Evolutionary conservation across 208 protist species (phyloP).

Genomic region (Leishmania tarentolae): DNA sequence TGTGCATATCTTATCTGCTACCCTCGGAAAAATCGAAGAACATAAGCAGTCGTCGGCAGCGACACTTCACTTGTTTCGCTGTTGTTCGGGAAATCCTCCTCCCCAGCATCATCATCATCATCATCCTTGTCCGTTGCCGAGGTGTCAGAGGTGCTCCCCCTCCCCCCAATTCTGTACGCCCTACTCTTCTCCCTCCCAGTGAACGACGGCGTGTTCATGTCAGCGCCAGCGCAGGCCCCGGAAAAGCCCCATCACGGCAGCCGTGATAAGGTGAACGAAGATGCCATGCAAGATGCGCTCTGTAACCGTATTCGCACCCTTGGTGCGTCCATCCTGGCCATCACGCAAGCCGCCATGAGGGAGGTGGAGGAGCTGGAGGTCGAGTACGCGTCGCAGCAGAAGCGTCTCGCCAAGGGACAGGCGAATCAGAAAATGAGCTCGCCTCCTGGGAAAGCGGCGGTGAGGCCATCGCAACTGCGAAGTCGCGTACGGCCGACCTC

Average conservation of each 20-base stretch:
- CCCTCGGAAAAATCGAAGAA: background rate
- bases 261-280: background rate
- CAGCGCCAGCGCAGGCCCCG: background rate
- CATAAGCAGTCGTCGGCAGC: background rate
- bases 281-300: constrained; percentile 33
- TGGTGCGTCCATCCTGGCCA: constrained; percentile 34
- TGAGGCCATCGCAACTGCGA: background rate
- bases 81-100: background rate
- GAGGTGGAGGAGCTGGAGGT: constrained; percentile 24
- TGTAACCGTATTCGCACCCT: constrained; percentile 46
- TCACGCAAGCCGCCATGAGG: constrained; percentile 22
- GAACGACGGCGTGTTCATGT: background rate
- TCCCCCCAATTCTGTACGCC: background rate
- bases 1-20: no score
- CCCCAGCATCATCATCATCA: background rate
- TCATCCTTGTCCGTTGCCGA: background rate
- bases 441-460: background rate
- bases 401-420: background rate
- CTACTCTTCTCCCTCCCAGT: background rate
- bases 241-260: background rate
- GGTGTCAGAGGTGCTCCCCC: background rate
- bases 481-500: background rate
- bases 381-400: constrained; percentile 1
- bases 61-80: background rate
- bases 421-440: background rate